phyloP scores from a whole-genome alignment of 768 basidiomycete species.

The Podaxis sp. region DNA sequence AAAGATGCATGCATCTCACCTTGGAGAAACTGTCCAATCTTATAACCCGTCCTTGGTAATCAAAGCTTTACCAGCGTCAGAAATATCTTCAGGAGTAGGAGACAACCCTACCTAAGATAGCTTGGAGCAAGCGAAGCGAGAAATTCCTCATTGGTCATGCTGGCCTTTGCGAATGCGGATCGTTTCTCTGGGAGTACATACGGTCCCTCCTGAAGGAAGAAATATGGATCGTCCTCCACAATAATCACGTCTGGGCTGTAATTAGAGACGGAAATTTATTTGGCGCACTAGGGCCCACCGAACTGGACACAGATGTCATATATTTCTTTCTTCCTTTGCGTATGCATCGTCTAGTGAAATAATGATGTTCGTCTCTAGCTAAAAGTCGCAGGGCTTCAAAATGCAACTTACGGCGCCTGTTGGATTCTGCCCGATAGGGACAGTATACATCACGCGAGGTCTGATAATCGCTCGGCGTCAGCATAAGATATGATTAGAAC shows the following conservation, averaged over 20 bases:
- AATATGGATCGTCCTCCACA: slow-evolving; percentile 82
- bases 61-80: slow-evolving; percentile 35
- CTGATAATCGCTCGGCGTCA: slow-evolving; percentile 24
- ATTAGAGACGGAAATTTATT: background rate
- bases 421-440: slow-evolving; percentile 85
- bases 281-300: slow-evolving; percentile 32
- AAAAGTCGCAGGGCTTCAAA: background rate
- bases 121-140: slow-evolving; percentile 55
- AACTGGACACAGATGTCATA: slow-evolving; percentile 82
- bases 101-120: slow-evolving; percentile 43
- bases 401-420: slow-evolving; percentile 56
- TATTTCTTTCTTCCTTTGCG: slow-evolving; percentile 66
- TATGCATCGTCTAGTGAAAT: slow-evolving; percentile 48
- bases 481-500: background rate
- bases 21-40: slow-evolving; percentile 80
- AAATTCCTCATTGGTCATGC: slow-evolving; percentile 33
- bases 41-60: slow-evolving; percentile 80
- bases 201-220: slow-evolving; percentile 60
- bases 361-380: background rate
- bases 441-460: slow-evolving; percentile 68
- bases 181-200: slow-evolving; percentile 41
- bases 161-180: slow-evolving; percentile 18
- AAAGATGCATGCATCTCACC: slow-evolving; percentile 26
- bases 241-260: slow-evolving; percentile 57
- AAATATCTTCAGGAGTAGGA: background rate